Conservation (phyloP, 257 asterid genomes). For the Ilex aquifolium region DNA sequence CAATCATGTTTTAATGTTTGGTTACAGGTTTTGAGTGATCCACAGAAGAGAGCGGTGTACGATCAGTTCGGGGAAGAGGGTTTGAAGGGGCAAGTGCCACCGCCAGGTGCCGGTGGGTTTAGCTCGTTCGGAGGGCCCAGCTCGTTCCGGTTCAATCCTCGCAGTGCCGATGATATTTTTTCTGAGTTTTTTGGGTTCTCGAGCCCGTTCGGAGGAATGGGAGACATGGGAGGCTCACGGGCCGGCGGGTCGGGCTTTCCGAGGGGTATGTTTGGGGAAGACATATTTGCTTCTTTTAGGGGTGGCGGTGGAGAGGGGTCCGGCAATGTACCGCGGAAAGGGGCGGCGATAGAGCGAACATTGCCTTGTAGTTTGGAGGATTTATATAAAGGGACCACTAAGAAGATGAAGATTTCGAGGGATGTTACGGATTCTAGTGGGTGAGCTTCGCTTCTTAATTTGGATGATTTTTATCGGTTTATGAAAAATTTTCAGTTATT, state of each 20-base stretch:
- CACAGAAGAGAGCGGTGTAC: constrained; percentile 55
- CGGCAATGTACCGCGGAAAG: constrained; percentile 27
- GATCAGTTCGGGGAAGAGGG: constrained; percentile 72
- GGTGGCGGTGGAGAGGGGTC: constrained; percentile 20
- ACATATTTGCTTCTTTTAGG: constrained; percentile 39
- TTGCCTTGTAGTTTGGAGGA: constrained; percentile 69
- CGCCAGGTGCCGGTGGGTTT: constrained; percentile 45
- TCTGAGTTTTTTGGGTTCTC: constrained; percentile 46
- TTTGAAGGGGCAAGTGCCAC: constrained; percentile 53
- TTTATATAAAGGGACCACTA: constrained; percentile 60
- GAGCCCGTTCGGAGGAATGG: constrained; percentile 50
- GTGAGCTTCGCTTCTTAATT: constrained; percentile 19
- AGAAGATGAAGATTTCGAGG: constrained; percentile 75
- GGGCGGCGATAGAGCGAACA: constrained; percentile 46
- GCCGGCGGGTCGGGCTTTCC: constrained; percentile 28
- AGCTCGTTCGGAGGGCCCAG: constrained; percentile 26
- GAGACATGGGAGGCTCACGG: constrained; percentile 42
- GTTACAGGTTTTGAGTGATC: constrained; percentile 25
- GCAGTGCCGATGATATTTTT: constrained; percentile 55
- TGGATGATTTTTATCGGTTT: too few species aligned
- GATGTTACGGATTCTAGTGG: constrained; percentile 51
- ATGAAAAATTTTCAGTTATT: too few species aligned
- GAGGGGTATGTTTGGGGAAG: constrained; percentile 47
- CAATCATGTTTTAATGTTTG: too few species aligned
- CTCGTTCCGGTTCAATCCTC: constrained; percentile 47